Conservation (phyloP, 2,329 filamentous ascomycete genomes). For the Xylaria hypoxylon region DNA sequence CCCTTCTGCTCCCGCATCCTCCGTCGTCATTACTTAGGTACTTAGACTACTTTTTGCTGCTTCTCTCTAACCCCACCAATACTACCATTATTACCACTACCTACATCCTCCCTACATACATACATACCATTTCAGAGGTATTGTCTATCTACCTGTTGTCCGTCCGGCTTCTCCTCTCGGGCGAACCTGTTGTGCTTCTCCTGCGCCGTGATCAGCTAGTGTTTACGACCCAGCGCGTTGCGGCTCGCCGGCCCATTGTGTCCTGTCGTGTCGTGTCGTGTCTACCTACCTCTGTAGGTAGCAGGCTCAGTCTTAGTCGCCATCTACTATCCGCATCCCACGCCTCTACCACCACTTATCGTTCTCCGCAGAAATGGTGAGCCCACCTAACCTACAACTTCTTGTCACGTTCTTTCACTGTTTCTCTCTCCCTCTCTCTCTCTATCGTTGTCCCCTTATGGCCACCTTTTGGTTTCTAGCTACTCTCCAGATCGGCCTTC, state of each 20-base stretch:
- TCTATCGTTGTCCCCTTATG: constrained; percentile 21
- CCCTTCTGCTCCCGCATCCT: constrained; percentile 21
- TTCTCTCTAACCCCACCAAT: constrained; percentile 31
- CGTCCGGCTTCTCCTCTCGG: constrained; percentile 12
- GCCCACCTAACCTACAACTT: constrained; percentile 29
- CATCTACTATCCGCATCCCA: constrained; percentile 11
- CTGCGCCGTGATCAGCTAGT: constrained; percentile 6
- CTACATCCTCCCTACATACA: constrained; percentile 5
- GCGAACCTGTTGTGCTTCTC: constrained; percentile 8
- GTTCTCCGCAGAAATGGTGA: constrained; percentile 39
- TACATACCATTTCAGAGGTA: constrained; percentile 15
- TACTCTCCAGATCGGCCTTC: constrained; percentile 7
- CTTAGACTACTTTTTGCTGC: constrained; percentile 2
- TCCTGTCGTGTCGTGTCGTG: background rate
- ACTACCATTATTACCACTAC: constrained; percentile 18
- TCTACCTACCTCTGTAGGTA: constrained; percentile 1
- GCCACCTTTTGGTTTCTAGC: constrained; percentile 11
- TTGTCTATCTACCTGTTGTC: constrained; percentile 9
- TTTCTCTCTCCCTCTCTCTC: background rate
- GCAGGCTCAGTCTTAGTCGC: constrained; percentile 12
- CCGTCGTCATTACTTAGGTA: constrained; percentile 29
- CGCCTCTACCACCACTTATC: constrained; percentile 15
- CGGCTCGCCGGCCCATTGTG: constrained; percentile 4
- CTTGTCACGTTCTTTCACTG: constrained; percentile 11
- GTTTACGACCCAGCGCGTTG: constrained; percentile 21